phyloP scores from a whole-genome alignment of 768 basidiomycete genomes.

The Boletus rubroflammeus region DNA sequence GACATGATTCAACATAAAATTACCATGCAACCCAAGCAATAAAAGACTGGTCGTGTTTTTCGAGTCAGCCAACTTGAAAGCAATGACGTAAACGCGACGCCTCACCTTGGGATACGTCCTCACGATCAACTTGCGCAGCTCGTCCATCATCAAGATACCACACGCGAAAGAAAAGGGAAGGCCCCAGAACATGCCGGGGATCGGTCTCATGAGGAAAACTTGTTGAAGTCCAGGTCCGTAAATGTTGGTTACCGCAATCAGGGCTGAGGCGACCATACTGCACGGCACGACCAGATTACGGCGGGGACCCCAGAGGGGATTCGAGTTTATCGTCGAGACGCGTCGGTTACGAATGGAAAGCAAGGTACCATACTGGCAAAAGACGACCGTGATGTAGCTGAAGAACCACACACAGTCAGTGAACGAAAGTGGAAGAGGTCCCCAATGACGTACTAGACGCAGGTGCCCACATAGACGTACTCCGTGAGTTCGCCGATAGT shows the following conservation, averaged over 20 bases:
- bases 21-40: conserved; percentile 26
- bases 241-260: conserved; percentile 33
- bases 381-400: conserved; percentile 37
- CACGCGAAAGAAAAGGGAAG: conserved; percentile 41
- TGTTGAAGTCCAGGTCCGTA: conserved; percentile 33
- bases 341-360: conserved; percentile 29
- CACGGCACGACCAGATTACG: conserved; percentile 33
- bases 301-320: conserved; percentile 37
- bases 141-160: conserved; percentile 43
- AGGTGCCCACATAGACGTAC: conserved; percentile 40
- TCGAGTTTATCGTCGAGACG: conserved; percentile 25
- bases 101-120: conserved; percentile 42
- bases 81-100: not conserved
- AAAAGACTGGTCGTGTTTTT: conserved; percentile 13
- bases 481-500: conserved; percentile 28
- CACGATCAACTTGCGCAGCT: conserved; percentile 43
- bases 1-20: not conserved
- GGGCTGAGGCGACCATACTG: conserved; percentile 32
- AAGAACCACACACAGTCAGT: not conserved
- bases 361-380: conserved; percentile 26
- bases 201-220: conserved; percentile 32
- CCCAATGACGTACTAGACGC: conserved; percentile 37
- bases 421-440: not conserved
- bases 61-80: not conserved
- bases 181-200: conserved; percentile 45